Conservation (phyloP, 257 asterid species). For the Ilex asprella region DNA sequence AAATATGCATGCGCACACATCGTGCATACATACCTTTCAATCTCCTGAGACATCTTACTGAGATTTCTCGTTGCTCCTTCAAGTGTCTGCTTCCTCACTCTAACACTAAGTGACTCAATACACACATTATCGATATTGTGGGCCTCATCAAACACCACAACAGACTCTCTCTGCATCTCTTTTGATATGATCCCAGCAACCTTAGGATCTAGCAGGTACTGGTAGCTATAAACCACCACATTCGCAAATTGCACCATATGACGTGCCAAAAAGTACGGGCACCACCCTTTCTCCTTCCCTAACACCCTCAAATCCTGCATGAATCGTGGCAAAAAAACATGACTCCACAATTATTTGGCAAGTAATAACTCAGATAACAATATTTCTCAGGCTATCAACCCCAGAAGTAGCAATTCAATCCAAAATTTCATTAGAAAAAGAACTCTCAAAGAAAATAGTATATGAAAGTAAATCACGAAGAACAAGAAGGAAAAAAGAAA, state of each 20-base stretch:
- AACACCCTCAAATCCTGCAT: slow-evolving; percentile 70
- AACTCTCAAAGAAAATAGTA: neutral
- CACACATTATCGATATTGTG: slow-evolving; percentile 98
- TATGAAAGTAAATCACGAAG: too few relatives aligned
- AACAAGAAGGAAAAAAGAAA: too few relatives aligned
- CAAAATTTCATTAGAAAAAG: too few relatives aligned
- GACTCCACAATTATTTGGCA: slow-evolving; percentile 12
- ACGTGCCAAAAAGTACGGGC: slow-evolving; percentile 85
- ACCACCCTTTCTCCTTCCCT: slow-evolving; percentile 92
- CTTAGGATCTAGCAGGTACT: slow-evolving; percentile 95
- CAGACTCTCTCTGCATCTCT: slow-evolving; percentile 97
- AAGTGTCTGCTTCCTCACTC: slow-evolving; percentile 90
- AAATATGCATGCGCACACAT: neutral
- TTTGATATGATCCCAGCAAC: slow-evolving; percentile 95
- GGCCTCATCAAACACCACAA: slow-evolving; percentile 98
- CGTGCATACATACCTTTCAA: slow-evolving; percentile 59
- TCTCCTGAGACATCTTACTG: slow-evolving; percentile 79
- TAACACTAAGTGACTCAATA: slow-evolving; percentile 94
- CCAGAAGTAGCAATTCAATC: too few relatives aligned
- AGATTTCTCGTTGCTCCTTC: slow-evolving; percentile 96
- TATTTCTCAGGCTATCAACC: too few relatives aligned
- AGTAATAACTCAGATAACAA: neutral
- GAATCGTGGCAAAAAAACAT: slow-evolving; percentile 4
- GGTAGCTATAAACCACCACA: slow-evolving; percentile 96
- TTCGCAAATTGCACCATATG: slow-evolving; percentile 95